phyloP scores from a whole-genome alignment of 768 basidiomycete genomes.

The Suillus subaureus region DNA sequence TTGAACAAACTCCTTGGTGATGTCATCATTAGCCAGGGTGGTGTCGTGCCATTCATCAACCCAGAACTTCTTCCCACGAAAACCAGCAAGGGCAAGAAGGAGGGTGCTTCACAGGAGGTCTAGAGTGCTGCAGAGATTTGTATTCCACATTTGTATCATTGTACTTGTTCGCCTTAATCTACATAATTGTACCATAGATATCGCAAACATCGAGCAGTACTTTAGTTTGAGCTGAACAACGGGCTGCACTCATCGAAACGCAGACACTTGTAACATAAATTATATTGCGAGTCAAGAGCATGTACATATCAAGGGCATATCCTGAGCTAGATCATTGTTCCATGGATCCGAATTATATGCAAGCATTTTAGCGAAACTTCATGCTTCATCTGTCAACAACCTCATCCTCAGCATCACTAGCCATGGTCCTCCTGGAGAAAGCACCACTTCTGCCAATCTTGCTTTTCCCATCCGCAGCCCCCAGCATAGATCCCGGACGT shows the following conservation, averaged over 20 bases:
- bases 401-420: conserved; percentile 82
- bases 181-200: conserved; percentile 25
- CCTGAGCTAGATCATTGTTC: neutral
- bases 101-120: conserved; percentile 52
- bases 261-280: neutral
- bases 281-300: neutral
- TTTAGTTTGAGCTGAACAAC: neutral
- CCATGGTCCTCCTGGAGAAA: conserved; percentile 77
- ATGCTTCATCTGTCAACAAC: conserved; percentile 59
- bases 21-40: conserved; percentile 77
- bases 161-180: conserved; percentile 31
- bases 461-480: conserved; percentile 7
- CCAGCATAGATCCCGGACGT: conserved; percentile 19
- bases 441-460: conserved; percentile 44
- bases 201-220: neutral
- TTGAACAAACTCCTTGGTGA: conserved; percentile 59
- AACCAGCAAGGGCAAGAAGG: conserved; percentile 50
- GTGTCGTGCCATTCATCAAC: conserved; percentile 71
- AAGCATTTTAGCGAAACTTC: neutral
- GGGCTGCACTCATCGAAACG: neutral
- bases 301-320: conserved; percentile 2
- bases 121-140: conserved; percentile 29
- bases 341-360: neutral
- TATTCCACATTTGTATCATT: conserved; percentile 22
- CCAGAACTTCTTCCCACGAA: conserved; percentile 48